Evolutionary conservation across 257 asterid genomes (phyloP).

Genomic region (Ilex aquifolium): DNA sequence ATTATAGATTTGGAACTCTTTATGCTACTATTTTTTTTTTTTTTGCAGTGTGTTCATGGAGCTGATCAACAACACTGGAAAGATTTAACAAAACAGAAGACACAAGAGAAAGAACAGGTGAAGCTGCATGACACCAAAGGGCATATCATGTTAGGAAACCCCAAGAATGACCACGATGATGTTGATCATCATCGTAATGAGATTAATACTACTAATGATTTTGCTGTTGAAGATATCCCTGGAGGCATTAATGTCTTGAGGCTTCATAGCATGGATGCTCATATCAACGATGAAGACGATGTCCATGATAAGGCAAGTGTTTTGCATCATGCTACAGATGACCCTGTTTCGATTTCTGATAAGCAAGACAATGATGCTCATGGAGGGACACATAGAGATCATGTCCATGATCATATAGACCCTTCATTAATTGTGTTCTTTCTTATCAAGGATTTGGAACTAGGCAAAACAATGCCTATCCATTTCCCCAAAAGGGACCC

Average conservation of each 20-base stretch:
- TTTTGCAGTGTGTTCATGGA: constrained; percentile 32
- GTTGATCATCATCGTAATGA: too few relatives aligned
- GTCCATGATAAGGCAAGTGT: too few relatives aligned
- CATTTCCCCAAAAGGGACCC: not conserved
- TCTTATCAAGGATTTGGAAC: not conserved
- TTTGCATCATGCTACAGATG: too few relatives aligned
- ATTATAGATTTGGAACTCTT: too few relatives aligned
- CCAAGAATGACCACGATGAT: not conserved
- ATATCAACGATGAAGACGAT: too few relatives aligned
- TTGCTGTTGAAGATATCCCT: too few relatives aligned
- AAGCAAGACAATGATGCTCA: not conserved
- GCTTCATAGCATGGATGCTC: too few relatives aligned
- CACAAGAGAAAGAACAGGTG: too few relatives aligned
- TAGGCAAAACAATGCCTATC: not conserved
- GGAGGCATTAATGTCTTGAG: too few relatives aligned
- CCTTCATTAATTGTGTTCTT: not conserved
- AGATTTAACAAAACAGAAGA: too few relatives aligned
- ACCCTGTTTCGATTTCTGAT: too few relatives aligned
- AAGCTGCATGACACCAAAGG: not conserved
- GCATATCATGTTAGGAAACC: constrained; percentile 7
- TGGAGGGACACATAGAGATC: constrained; percentile 25
- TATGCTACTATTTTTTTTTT: not conserved
- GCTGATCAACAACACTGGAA: constrained; percentile 2
- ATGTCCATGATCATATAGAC: constrained; percentile 18
- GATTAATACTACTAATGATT: too few relatives aligned